A percentile compares a stretch with the other conserved stretches of the same genome.
Evolutionary conservation across 345 rosid genomes (phyloP).

Genomic region (Acer yangbiense): DNA sequence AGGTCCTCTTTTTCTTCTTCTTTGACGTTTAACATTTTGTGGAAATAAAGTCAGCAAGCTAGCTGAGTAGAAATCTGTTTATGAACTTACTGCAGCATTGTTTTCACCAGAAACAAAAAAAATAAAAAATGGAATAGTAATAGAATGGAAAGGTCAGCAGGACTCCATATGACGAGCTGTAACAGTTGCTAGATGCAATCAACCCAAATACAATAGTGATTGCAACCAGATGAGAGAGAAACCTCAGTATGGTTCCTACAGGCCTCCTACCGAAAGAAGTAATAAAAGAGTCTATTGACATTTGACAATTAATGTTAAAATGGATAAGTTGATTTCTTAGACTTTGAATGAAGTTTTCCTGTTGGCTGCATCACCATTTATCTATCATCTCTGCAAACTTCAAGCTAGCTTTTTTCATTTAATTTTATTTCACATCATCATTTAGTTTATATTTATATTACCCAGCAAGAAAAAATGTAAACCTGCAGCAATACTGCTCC

Average conservation of each 20-base stretch:
- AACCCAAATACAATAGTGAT: neutral
- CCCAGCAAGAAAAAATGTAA: neutral
- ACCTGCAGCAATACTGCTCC: constrained; percentile 3
- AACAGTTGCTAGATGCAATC: neutral
- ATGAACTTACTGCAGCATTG: too few species aligned
- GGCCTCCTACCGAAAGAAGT: neutral
- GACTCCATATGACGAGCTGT: neutral
- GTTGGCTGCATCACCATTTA: neutral
- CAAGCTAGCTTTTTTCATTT: neutral
- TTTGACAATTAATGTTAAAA: neutral
- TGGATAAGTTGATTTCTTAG: neutral
- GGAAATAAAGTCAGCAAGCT: too few species aligned
- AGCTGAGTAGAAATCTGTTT: too few species aligned
- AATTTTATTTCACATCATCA: neutral
- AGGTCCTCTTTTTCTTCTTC: too few species aligned
- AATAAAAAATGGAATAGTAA: neutral
- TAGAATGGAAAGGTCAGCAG: neutral
- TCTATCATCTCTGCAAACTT: neutral
- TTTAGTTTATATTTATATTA: neutral
- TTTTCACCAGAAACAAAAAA: neutral
- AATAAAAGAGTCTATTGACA: neutral
- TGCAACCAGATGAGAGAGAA: neutral
- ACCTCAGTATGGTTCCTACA: neutral
- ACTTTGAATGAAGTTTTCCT: neutral
- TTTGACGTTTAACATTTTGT: too few species aligned